Evolutionary conservation across 2,329 filamentous ascomycete species (phyloP).

Genomic region (Sarocladium brachiariae): DNA sequence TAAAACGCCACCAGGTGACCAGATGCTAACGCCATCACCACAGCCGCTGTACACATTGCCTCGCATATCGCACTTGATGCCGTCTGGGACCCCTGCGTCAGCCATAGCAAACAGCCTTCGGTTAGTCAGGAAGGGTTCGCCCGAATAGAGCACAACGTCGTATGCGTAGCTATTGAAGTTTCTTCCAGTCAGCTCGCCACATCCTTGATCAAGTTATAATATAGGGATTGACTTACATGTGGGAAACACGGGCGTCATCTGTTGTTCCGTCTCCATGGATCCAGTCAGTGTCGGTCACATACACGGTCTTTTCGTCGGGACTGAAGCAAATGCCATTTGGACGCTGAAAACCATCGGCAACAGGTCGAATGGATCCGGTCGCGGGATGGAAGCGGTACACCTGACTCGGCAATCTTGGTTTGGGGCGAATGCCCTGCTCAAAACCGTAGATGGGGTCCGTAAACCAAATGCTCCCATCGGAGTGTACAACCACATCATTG

Average conservation of each 20-base stretch:
- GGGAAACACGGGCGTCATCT: conserved; percentile 17
- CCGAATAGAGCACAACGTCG: conserved; percentile 20
- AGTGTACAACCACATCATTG: conserved; percentile 39
- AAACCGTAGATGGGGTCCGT: conserved; percentile 43
- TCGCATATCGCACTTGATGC: conserved; percentile 38
- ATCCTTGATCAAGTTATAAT: no score
- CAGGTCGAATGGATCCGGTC: conserved; percentile 30
- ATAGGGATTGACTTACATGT: conserved; percentile 19
- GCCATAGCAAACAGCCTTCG: conserved; percentile 44
- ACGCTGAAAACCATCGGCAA: conserved; percentile 40
- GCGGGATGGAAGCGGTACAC: conserved; percentile 40
- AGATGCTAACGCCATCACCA: conserved; percentile 42
- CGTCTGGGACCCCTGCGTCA: conserved; percentile 38
- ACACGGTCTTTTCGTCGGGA: conserved; percentile 36
- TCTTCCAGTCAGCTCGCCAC: no score
- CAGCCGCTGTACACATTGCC: conserved; percentile 44
- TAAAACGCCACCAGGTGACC: conserved; percentile 36
- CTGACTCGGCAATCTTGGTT: conserved; percentile 35
- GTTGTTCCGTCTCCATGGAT: conserved; percentile 15
- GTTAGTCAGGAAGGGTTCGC: conserved; percentile 36
- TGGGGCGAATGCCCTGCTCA: conserved; percentile 38
- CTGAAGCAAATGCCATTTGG: conserved; percentile 40
- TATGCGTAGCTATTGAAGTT: conserved; percentile 27
- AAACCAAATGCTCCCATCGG: conserved; percentile 41
- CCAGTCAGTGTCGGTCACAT: conserved; percentile 36